phyloP scores from a whole-genome alignment of 2,329 filamentous ascomycete genomes.

The Scedosporium minutisporum region DNA sequence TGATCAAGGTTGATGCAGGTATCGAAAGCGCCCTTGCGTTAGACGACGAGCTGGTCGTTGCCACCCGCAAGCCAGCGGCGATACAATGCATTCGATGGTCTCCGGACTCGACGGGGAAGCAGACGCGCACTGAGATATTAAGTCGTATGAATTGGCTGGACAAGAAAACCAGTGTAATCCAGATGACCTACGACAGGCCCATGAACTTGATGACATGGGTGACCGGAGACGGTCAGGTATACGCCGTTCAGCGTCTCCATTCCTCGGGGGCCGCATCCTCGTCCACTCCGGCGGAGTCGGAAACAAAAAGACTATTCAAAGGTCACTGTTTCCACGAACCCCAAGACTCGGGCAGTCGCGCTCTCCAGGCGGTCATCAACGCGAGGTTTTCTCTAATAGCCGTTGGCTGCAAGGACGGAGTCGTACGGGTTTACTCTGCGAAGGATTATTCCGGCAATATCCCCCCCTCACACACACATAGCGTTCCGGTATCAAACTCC shows the following conservation, averaged over 20 bases:
- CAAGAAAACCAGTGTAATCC: constrained; percentile 63
- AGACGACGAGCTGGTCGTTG: constrained; percentile 86
- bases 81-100: constrained; percentile 95
- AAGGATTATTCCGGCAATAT: constrained; percentile 92
- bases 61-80: constrained; percentile 84
- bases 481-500: constrained; percentile 54
- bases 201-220: constrained; percentile 97
- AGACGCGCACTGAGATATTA: constrained; percentile 84
- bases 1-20: constrained; percentile 94
- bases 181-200: constrained; percentile 89
- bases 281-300: constrained; percentile 14
- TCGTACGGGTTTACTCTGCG: constrained; percentile 81
- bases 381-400: constrained; percentile 90
- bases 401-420: constrained; percentile 70
- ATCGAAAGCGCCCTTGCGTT: constrained; percentile 81
- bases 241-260: constrained; percentile 72
- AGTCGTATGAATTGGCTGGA: constrained; percentile 79
- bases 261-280: constrained; percentile 21
- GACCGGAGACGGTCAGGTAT: constrained; percentile 76
- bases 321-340: constrained; percentile 87
- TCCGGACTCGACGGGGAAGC: constrained; percentile 68
- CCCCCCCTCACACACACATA: constrained; percentile 71
- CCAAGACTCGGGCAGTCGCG: constrained; percentile 46
- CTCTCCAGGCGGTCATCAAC: constrained; percentile 74
- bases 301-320: constrained; percentile 61